These are phyloP conservation scores for Botrytis hyacinthi DNA, from an alignment of 2,329 filamentous ascomycete genomes.

Conservation along the genomic window DNA sequence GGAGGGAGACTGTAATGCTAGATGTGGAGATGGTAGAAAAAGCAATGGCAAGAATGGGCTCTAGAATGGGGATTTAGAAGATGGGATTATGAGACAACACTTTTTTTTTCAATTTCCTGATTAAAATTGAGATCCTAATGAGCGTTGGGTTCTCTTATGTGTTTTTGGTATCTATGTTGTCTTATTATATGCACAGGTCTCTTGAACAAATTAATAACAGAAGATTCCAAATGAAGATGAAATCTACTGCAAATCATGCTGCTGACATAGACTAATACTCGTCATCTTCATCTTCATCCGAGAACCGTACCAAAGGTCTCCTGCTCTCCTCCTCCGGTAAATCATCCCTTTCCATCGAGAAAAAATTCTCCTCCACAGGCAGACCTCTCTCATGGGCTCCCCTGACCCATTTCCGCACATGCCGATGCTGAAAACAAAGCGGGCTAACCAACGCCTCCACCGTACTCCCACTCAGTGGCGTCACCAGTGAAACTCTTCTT, in stretches of 20 bases:
- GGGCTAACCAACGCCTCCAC: not conserved
- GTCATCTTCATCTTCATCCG: not conserved
- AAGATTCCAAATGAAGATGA: not conserved
- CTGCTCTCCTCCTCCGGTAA: not conserved
- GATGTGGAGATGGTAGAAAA: too few species aligned
- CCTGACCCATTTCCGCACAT: not conserved
- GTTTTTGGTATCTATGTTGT: not conserved
- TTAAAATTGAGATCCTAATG: not conserved
- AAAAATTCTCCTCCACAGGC: accelerated
- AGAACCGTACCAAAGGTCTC: not conserved
- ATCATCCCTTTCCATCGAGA: not conserved
- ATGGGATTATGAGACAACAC: too few species aligned
- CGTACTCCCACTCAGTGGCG: not conserved
- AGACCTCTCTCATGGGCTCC: too few species aligned
- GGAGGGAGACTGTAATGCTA: too few species aligned
- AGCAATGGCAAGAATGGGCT: too few species aligned
- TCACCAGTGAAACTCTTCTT: not conserved
- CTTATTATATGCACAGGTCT: accelerated
- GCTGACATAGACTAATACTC: not conserved
- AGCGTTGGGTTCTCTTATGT: accelerated
- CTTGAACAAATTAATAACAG: accelerated
- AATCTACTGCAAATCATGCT: not conserved
- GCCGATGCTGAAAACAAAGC: conserved; percentile 12
- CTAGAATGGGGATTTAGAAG: too few species aligned
- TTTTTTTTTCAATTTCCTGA: too few species aligned